Evolutionary conservation across 1,284 basidiomycete species (phyloP).

Genomic region (Microstroma glucosiphilum): DNA sequence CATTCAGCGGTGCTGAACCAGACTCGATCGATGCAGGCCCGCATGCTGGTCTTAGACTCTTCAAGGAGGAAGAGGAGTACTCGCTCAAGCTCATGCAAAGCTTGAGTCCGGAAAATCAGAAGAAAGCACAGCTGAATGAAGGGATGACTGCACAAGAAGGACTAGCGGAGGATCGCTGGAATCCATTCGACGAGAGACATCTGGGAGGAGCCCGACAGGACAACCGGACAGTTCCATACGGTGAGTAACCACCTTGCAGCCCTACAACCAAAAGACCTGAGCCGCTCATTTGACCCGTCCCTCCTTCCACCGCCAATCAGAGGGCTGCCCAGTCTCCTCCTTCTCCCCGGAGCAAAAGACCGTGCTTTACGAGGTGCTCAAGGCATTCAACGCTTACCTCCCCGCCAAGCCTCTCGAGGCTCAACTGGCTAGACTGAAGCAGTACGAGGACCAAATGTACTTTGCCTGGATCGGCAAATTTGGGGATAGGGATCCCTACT

Average conservation of each 20-base stretch:
- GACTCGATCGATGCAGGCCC: conserved; percentile 49
- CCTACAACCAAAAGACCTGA: too few relatives aligned
- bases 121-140: conserved; percentile 38
- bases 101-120: conserved; percentile 39
- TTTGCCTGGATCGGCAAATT: conserved; percentile 51
- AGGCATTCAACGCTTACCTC: conserved; percentile 29
- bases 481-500: conserved; percentile 49
- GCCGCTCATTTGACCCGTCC: neutral
- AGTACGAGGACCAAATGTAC: conserved; percentile 40
- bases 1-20: conserved; percentile 51
- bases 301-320: neutral
- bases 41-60: conserved; percentile 45
- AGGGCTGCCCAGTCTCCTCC: conserved; percentile 25
- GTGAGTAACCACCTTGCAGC: conserved; percentile 21
- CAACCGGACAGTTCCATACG: conserved; percentile 48
- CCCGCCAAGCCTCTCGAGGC: conserved; percentile 35
- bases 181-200: conserved; percentile 51
- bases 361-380: conserved; percentile 37
- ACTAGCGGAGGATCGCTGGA: conserved; percentile 49
- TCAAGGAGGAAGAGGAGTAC: conserved; percentile 45
- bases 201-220: conserved; percentile 48
- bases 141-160: conserved; percentile 33
- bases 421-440: conserved; percentile 31
- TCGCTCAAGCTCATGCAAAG: conserved; percentile 46
- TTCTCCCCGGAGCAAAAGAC: conserved; percentile 37